These are phyloP conservation scores for Microbotryomycetes sp. DNA, from an alignment of 1,284 basidiomycete genomes.

Conservation along the genomic window DNA sequence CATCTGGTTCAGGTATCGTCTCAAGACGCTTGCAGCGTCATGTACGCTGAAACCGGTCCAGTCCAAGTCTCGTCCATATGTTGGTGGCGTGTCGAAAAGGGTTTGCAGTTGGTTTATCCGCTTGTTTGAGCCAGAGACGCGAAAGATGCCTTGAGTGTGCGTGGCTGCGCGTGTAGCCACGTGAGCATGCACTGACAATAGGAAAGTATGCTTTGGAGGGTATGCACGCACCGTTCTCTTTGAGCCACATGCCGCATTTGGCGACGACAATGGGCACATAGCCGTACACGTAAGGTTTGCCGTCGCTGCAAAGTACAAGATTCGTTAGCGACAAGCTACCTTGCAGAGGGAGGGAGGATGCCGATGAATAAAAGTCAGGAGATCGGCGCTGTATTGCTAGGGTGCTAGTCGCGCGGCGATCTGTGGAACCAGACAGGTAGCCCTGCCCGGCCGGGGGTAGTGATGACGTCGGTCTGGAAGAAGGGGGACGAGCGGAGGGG, in stretches of 20 bases:
- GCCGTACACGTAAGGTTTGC: conserved; percentile 46
- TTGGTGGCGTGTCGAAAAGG: conserved; percentile 76
- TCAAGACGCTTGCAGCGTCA: conserved; percentile 92
- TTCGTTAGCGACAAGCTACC: no score
- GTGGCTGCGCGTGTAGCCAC: conserved; percentile 53
- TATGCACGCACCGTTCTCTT: conserved; percentile 63
- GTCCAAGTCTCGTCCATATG: conserved; percentile 82
- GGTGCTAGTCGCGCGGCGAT: no score
- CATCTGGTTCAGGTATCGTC: conserved; percentile 92
- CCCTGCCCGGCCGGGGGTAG: no score
- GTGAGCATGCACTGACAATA: conserved; percentile 1
- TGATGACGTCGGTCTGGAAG: no score
- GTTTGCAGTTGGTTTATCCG: conserved; percentile 92
- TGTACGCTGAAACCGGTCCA: conserved; percentile 90
- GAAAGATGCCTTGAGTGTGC: conserved; percentile 90
- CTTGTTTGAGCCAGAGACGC: conserved; percentile 85
- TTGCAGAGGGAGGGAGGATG: neutral
- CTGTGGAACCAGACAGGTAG: no score
- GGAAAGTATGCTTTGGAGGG: no score
- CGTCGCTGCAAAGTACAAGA: conserved; percentile 33
- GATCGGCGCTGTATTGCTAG: no score
- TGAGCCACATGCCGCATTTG: conserved; percentile 87
- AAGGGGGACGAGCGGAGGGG: conserved; percentile 1
- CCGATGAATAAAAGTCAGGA: neutral
- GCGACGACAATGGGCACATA: conserved; percentile 95